A percentile compares a stretch with the other conserved stretches of the same genome.
Evolutionary conservation across 805 yeast species (phyloP).

Genomic region (Pichia nakasei): DNA sequence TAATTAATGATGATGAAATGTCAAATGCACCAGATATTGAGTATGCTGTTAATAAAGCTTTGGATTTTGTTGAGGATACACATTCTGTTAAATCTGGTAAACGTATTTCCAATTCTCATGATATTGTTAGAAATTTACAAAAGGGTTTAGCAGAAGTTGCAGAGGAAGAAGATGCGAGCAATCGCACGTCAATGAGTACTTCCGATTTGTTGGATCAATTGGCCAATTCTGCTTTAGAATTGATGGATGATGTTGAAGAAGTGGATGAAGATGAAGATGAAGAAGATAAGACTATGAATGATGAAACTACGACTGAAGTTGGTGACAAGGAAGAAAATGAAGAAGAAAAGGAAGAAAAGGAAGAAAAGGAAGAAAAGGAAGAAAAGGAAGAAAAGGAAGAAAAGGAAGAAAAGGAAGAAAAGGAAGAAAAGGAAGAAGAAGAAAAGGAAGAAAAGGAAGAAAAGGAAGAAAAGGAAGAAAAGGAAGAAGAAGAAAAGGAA

Average conservation of each 20-base stretch:
- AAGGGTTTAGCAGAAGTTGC: slow-evolving; percentile 12
- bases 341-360: neutral
- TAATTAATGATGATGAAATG: slow-evolving; percentile 41
- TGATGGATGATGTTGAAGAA: slow-evolving; percentile 15
- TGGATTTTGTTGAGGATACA: slow-evolving; percentile 25
- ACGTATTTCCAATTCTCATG: slow-evolving; percentile 10
- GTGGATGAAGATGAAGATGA: slow-evolving; percentile 7
- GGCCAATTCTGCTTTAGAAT: slow-evolving; percentile 11
- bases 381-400: neutral
- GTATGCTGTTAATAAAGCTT: slow-evolving; percentile 40
- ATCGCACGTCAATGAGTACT: slow-evolving; percentile 10
- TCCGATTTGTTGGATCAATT: slow-evolving; percentile 10
- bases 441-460: neutral
- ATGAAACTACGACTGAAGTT: neutral
- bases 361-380: slow-evolving; percentile 3
- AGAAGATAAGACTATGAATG: neutral
- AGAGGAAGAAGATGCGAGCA: slow-evolving; percentile 14
- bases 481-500: neutral
- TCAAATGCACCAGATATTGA: slow-evolving; percentile 40
- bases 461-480: neutral
- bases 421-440: slow-evolving; percentile 1
- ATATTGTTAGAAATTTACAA: slow-evolving; percentile 14
- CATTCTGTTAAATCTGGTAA: slow-evolving; percentile 16
- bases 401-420: slow-evolving; percentile 3
- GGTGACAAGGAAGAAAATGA: neutral